Evolutionary conservation across 2,329 filamentous ascomycete species (phyloP), one percentile per base, ranked within the genome.

Genomic region (Didymella segeticola): DNA sequence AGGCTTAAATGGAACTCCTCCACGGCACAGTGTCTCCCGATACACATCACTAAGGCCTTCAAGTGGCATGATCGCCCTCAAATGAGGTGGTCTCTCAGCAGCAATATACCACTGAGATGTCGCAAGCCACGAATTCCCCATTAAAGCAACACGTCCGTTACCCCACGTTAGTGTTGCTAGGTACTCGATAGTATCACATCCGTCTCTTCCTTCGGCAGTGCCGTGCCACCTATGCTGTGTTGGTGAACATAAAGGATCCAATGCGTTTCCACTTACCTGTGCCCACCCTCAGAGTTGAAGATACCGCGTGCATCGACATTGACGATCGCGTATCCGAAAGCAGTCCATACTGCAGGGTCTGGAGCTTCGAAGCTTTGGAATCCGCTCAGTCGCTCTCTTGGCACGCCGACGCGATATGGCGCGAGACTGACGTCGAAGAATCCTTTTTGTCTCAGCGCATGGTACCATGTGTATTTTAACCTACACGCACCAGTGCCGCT

Each of bases 11-110:
- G 31, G n/a, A n/a, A n/a, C n/a, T n/a, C 60, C 57, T 5, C 80
- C 79, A 3, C 79, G 73, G 25, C 68, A 71, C 52, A 80, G 77
- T 19, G 77, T 72, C 54, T 82, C 79, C 1, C 79, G 74, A 53
- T 79, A 82, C 4, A 81, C 57, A 56, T 82, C 80, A 1, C 72
- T 73, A 31, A 67, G 75, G 12, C 77, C 79, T 57, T 83, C 80
- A 78, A 78, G 79, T 33, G 70, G 81, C 1, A 77, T 78, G 27
- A 81, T 79, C 0, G 72, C 71, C 17, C 69, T 70, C 7, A 80
- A 67, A 11, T 67, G 70, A 1, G 78, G 79, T 12, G 79, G 79
- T 14, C 73, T 66, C 31, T 73, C 61, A 0, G 76, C 66, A 0
- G 78, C 79, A 10, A 79, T 72, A 37, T 76, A 76, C 73, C 75